Percentiles rank a stretch among this genome's conserved stretches.
Conservation (phyloP, 2,329 filamentous ascomycete species). For the Sporothrix phasma region DNA sequence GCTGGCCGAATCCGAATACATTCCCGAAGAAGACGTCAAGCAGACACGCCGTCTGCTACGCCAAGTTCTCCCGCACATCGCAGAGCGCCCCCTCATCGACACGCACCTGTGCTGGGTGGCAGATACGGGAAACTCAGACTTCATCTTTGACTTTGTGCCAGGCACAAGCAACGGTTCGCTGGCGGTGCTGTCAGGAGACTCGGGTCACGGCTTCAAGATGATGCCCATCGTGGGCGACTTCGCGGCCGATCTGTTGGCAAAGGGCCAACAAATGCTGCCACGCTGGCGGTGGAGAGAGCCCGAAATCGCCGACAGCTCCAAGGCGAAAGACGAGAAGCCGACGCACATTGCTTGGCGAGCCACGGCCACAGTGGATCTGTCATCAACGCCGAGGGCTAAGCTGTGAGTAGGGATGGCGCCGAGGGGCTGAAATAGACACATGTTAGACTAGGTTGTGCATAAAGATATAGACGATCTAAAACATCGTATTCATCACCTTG, state of each 20-base stretch:
- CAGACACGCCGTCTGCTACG: slow-evolving; percentile 40
- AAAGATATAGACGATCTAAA: not conserved
- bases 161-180: slow-evolving; percentile 39
- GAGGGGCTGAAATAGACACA: not conserved
- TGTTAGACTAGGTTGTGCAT: not conserved
- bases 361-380: not conserved
- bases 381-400: not conserved
- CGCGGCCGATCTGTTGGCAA: slow-evolving; percentile 29
- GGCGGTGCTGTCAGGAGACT: slow-evolving; percentile 41
- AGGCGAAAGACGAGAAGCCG: not conserved
- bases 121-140: slow-evolving; percentile 51
- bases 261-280: not conserved
- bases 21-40: slow-evolving; percentile 43
- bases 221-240: slow-evolving; percentile 34
- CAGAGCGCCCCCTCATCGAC: slow-evolving; percentile 45
- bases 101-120: slow-evolving; percentile 54
- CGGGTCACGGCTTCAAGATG: slow-evolving; percentile 55
- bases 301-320: not conserved
- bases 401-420: not conserved
- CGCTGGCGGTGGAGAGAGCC: slow-evolving; percentile 2
- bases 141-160: slow-evolving; percentile 49
- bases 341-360: not conserved
- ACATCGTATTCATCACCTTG: too few species aligned
- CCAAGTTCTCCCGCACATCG: slow-evolving; percentile 43
- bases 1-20: slow-evolving; percentile 33